Percentiles rank a stretch among this genome's conserved stretches.
These are phyloP conservation scores for Chalciporus sp. DNA, from an alignment of 1,284 basidiomycete species.

Conservation along the genomic window DNA sequence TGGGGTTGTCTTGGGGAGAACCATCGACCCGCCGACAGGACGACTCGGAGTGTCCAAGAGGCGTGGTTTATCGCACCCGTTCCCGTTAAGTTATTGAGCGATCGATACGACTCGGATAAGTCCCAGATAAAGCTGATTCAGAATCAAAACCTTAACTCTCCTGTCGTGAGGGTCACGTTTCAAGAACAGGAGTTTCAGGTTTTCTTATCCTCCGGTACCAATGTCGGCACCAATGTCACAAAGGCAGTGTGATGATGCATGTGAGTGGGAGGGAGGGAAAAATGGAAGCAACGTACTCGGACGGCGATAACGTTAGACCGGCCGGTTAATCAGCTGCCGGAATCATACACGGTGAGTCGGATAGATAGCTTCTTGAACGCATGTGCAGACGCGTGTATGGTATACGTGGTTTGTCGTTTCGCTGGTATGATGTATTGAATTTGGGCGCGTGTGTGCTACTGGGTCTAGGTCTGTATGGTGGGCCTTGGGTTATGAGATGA, in stretches of 20 bases:
- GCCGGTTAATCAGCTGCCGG: background rate
- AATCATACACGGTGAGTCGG: background rate
- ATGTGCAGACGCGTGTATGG: background rate
- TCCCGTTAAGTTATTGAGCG: no score
- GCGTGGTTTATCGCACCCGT: no score
- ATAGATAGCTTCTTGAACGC: background rate
- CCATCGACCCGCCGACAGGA: no score
- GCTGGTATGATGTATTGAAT: no score
- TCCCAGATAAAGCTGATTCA: no score
- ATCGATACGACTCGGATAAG: no score
- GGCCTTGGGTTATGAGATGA: background rate
- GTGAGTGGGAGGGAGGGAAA: background rate
- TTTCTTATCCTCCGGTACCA: no score
- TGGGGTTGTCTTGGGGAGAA: no score
- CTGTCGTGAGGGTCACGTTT: no score
- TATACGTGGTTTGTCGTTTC: background rate
- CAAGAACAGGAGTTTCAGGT: no score
- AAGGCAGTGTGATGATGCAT: background rate
- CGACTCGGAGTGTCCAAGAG: no score
- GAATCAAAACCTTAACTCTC: no score
- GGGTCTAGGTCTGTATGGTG: background rate
- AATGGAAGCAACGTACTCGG: slow-evolving; percentile 1
- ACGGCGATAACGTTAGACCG: background rate
- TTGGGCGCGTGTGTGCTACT: background rate
- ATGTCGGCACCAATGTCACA: background rate